A percentile compares a stretch with the other conserved stretches of the same genome.
phyloP scores from a whole-genome alignment of 169 alveolate species.

The Cryptosporidium ryanae region DNA sequence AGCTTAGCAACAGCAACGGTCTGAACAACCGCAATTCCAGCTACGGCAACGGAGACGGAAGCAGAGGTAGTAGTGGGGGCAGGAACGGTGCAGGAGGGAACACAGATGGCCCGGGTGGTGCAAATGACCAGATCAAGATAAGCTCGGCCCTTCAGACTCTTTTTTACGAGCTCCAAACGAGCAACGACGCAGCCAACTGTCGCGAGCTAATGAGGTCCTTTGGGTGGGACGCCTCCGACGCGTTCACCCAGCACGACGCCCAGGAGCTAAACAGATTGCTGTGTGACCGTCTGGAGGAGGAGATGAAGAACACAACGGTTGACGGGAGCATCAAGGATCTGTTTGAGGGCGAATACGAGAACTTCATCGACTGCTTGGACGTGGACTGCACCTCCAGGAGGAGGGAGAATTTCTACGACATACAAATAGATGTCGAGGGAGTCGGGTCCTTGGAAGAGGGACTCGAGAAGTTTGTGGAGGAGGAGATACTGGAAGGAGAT shows the following conservation, averaged over 20 bases:
- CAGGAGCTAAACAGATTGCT: slow-evolving; percentile 94
- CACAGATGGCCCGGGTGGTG: slow-evolving; percentile 75
- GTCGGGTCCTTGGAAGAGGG: slow-evolving; percentile 91
- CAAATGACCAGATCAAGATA: slow-evolving; percentile 82
- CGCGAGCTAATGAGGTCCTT: slow-evolving; percentile 91
- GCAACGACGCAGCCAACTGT: slow-evolving; percentile 90
- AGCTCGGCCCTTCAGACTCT: slow-evolving; percentile 92
- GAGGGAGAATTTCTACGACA: slow-evolving; percentile 84
- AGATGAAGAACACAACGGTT: slow-evolving; percentile 94
- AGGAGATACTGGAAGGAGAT: slow-evolving; percentile 94
- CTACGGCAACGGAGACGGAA: not conserved
- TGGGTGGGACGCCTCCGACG: slow-evolving; percentile 96
- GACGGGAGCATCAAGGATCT: slow-evolving; percentile 93
- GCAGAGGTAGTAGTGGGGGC: slow-evolving; percentile 12
- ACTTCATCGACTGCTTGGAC: slow-evolving; percentile 93
- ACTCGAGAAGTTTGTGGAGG: slow-evolving; percentile 90
- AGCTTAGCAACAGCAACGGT: not conserved
- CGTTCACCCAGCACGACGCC: slow-evolving; percentile 96
- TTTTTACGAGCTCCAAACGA: slow-evolving; percentile 90
- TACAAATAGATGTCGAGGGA: slow-evolving; percentile 94
- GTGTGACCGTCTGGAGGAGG: slow-evolving; percentile 95
- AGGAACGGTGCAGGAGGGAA: slow-evolving; percentile 5
- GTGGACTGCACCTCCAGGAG: slow-evolving; percentile 91
- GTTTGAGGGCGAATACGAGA: slow-evolving; percentile 95
- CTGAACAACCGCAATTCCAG: not conserved